Evolutionary conservation across 2,329 filamentous ascomycete species (phyloP), one percentile per base, ranked within the genome.

Genomic region (Sporothrix curviconia): DNA sequence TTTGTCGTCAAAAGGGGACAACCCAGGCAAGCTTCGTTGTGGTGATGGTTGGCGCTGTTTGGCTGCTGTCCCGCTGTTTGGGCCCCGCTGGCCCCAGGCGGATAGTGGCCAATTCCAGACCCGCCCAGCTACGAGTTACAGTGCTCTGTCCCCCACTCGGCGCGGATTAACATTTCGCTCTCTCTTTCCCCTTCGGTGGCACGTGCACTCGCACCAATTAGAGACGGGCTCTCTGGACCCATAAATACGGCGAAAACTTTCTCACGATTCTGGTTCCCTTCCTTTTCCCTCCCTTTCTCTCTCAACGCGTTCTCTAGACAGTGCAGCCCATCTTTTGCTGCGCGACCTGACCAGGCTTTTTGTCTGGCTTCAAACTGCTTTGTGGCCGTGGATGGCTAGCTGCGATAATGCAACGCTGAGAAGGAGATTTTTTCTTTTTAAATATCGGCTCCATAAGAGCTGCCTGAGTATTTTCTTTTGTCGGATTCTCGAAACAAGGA

Each of bases 291-390:
- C 55, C 60, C 32, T 28, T 55, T 57, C 60, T 19, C 36, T 56
- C 65, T 66, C 76, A 83, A 87, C 85, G 86, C 87, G 81, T 80
- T 86, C 85, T 78, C 77, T 77, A 92, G 89, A 92, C 89, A 92
- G 89, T 92, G 83, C 88, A 87, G 82, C 79, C 79, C 85, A 85
- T 52, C 84, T 79, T 80, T 72, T 46, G 76, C 71, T 72, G 74
- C 77, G 77, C 76, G 72, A 77, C 72, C 71, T 77, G 74, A 69
- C 57, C 72, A 76, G 78, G 76, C 87, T 80, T 92, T 89, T 83
- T 91, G 87, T 78, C 76, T 76, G 78, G 68, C 63, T 70, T 76
- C 73, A 74, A 74, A 73, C 67, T 71, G 78, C 22, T 8, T 78
- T n/a, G 75, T 74, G 67, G 74, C 75, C 74, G 72, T 88, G 86